Base-by-base conservation (phyloP, 2,329 filamentous ascomycete species). In the Aspergillus transmontanensis region DNA sequence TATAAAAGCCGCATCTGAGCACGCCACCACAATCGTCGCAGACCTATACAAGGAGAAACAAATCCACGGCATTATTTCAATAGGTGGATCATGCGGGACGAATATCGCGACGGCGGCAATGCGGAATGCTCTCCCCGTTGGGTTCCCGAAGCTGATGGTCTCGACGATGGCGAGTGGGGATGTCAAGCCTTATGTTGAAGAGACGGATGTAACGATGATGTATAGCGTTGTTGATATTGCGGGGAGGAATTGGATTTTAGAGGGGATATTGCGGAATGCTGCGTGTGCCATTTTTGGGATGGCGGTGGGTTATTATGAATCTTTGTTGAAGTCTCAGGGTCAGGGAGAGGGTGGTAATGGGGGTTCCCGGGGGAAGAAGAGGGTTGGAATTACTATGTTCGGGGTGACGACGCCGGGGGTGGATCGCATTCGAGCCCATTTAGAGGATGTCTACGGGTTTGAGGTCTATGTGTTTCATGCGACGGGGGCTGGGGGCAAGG, bases 141-240 rank as follows among this genome's bases (percentile, higher is more conserved):
- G 88, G 0, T 84, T 92, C 57, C 89, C 90, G 0, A 92, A 92
- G 70, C 68, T 92, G 51, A 88, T 92, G 58, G 86, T 91, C 2
- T 89, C 86, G 26, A 92, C 90, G 0, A 85, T 91, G 68, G 89
- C 89, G 0, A 89, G 86, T 36, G 88, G 89, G 3, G 86, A 92
- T 65, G 87, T 87, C 1, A 83, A 83, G 0, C 84, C 85, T 0
- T 85, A 90, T n/a, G 80, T 92, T 1, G 88, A 85, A 46, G 89
- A 91, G 73, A 86, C 85, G 0, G 90, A 92, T 66, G 88, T 91
- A 54, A 85, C 85, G 0, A 83, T 92, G 77, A 89, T 90, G 85
- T 89, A 90, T 69, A 88, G 85, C 19, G 87, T 92, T 1, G 89
- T 91, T 16, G 90, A 92, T 62, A 83, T 92, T 57, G 87, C 89